phyloP scores from a whole-genome alignment of 202 grass and related monocot genomes.

The Zoysia matrella region DNA sequence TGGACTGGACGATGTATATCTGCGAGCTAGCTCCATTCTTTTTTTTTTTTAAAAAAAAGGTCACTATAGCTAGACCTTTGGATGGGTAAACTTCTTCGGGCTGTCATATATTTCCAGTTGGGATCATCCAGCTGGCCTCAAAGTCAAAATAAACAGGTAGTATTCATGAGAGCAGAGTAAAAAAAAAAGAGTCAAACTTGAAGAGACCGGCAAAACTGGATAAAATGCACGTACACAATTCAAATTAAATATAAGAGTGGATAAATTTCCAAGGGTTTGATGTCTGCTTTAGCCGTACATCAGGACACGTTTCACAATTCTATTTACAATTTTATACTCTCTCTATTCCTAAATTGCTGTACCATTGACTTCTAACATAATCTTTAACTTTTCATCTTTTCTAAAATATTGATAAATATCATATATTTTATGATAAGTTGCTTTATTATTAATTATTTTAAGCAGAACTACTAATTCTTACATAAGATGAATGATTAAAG shows the following conservation, averaged over 20 bases:
- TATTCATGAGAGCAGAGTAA: neutral
- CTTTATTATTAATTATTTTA: too few relatives aligned
- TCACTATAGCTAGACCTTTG: neutral
- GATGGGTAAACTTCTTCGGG: neutral
- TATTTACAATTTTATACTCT: neutral
- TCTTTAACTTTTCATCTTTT: too few relatives aligned
- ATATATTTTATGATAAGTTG: too few relatives aligned
- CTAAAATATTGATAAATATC: too few relatives aligned
- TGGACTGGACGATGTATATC: too few relatives aligned
- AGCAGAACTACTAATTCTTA: too few relatives aligned
- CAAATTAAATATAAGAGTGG: neutral
- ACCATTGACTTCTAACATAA: neutral
- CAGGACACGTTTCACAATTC: neutral
- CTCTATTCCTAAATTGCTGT: neutral
- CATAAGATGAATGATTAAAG: neutral
- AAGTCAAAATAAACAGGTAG: neutral
- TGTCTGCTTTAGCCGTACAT: neutral
- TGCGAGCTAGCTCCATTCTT: too few relatives aligned
- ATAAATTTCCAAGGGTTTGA: neutral
- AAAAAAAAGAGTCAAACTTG: neutral
- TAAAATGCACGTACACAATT: neutral
- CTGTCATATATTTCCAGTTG: too few relatives aligned
- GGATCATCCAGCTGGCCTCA: too few relatives aligned
- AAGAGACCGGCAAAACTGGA: neutral
- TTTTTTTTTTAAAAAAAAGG: too few relatives aligned